Evolutionary conservation across 192 early-diverging fungal genomes (phyloP), one percentile per base, ranked within the genome.

Genomic region (Geosiphon pyriformis): DNA sequence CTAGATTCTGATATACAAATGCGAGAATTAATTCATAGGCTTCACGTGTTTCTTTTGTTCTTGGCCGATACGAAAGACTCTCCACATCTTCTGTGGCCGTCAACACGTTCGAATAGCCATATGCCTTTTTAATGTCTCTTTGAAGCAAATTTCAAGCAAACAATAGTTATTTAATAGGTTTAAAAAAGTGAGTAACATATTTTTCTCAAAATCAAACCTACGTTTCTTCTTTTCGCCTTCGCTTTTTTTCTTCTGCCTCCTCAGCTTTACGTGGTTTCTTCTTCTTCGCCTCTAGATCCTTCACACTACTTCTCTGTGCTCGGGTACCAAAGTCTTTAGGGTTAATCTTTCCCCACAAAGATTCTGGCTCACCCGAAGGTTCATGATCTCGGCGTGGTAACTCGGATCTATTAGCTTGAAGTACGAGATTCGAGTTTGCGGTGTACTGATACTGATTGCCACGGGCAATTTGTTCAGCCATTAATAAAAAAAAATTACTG

Each of bases 361-460:
- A 86, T 75, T 95, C 95, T 46, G 92, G 85, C 68, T 98, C 96
- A n/a, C 94, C 95, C 33, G 90, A 93, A 18, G 94, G 93, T 69
- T 98, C 94, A 66, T 93, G 83, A 75, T 90, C 89, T 46, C 95
- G 85, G 29, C 93, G 88, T 33, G 88, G 85, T 52, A 88, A 76
- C 18, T 82, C 80, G 51, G 88, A 83, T 23, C 97, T 83, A 74
- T 96, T 92, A 17, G 93, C 90, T 35, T 93, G 90, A 29, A 98
- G 85, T 3, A 99, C 97, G 62, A 98, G 81, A 83, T 95, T 99
- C n/a, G 93, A 88, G 74, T 92, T 96, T 18, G 92, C 92, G 4
- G 93, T 84, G 72, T 90, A 92, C 70, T 88, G 87, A 75, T 90
- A 92, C 70, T 87, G 85, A 72, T 81, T 80, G 35, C 80, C 81